Conservation (phyloP, 164 flowering plant genomes). For the Aristolochia californica region DNA sequence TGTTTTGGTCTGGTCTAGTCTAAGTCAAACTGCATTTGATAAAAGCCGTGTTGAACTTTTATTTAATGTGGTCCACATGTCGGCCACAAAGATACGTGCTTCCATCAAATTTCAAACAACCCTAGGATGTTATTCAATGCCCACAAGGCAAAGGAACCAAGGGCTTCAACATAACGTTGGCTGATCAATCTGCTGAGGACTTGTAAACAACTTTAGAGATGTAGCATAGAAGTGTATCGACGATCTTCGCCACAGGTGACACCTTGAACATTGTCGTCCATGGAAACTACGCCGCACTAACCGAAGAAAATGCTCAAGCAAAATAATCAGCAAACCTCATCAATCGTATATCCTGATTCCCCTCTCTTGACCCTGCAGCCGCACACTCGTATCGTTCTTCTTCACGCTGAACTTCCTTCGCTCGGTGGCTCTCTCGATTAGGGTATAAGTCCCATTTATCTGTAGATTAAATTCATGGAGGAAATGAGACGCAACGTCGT, state of each 20-base stretch:
- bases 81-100: too few relatives aligned
- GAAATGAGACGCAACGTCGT: too few relatives aligned
- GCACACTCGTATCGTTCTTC: slow-evolving; percentile 32
- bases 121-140: slow-evolving; percentile 55
- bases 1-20: too few relatives aligned
- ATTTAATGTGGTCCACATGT: too few relatives aligned
- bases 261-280: slow-evolving; percentile 65
- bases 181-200: slow-evolving; percentile 77
- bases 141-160: slow-evolving; percentile 63
- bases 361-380: slow-evolving; percentile 40
- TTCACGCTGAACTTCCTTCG: slow-evolving; percentile 31
- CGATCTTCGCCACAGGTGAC: slow-evolving; percentile 45
- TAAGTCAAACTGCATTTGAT: too few relatives aligned
- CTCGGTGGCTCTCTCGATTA: too few relatives aligned
- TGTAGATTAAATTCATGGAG: too few relatives aligned
- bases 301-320: slow-evolving; percentile 50
- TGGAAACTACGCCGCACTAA: slow-evolving; percentile 53
- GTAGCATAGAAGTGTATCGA: slow-evolving; percentile 55
- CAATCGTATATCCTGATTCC: slow-evolving; percentile 53
- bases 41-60: too few relatives aligned
- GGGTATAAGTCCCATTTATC: too few relatives aligned
- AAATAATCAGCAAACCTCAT: slow-evolving; percentile 83
- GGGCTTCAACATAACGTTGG: slow-evolving; percentile 47
- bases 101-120: too few relatives aligned
- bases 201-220: slow-evolving; percentile 73